A percentile compares a stretch with the other conserved stretches of the same genome.
These are phyloP conservation scores for Trapa bicornis DNA, from an alignment of 345 rosid species.

Conservation along the genomic window DNA sequence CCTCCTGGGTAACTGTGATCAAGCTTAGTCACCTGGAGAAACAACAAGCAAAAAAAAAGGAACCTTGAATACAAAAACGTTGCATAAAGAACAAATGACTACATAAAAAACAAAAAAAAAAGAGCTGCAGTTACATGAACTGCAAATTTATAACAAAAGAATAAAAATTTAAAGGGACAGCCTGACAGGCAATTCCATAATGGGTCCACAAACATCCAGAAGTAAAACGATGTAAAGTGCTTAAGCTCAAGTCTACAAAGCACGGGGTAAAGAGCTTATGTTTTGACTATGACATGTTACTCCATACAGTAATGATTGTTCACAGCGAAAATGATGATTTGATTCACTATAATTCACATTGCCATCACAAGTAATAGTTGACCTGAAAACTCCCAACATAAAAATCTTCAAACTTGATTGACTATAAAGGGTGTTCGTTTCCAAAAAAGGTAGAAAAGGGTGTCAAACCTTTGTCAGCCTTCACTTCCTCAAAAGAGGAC, in stretches of 20 bases:
- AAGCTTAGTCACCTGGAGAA: constrained; percentile 50
- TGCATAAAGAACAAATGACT: neutral
- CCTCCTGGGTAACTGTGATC: constrained; percentile 91
- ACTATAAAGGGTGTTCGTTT: too few species aligned
- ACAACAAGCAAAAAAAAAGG: neutral
- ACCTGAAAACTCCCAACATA: too few species aligned
- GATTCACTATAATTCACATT: too few species aligned
- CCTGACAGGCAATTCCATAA: neutral
- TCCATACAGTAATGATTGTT: too few species aligned
- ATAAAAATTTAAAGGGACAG: neutral
- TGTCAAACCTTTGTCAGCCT: neutral
- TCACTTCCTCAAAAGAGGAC: neutral
- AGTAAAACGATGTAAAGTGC: too few species aligned
- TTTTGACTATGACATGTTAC: too few species aligned
- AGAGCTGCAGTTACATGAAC: neutral
- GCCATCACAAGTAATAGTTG: too few species aligned
- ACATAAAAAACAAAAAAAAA: neutral
- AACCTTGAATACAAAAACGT: neutral
- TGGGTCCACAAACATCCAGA: neutral
- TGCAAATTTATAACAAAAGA: neutral
- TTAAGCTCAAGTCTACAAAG: too few species aligned
- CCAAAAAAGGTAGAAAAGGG: too few species aligned
- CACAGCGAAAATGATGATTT: too few species aligned
- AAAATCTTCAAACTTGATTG: too few species aligned
- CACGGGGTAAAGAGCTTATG: too few species aligned